Conservation (phyloP, 345 rosid species). For the Rhizophora mangle region DNA sequence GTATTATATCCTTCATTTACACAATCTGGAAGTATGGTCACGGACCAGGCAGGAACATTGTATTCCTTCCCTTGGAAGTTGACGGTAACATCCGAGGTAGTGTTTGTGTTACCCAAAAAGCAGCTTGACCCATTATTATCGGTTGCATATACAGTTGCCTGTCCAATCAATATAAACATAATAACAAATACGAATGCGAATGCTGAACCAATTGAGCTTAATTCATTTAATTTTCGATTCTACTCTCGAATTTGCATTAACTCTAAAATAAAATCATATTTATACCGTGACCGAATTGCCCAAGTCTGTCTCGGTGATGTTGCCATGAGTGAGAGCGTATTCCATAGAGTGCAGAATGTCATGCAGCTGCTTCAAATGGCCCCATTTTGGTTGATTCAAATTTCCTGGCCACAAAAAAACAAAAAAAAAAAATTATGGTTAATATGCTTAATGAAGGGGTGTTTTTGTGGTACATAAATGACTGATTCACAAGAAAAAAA, state of each 20-base stretch:
- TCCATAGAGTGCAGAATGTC: constrained; percentile 51
- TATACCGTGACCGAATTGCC: constrained; percentile 28
- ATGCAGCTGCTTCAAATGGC: constrained; percentile 71
- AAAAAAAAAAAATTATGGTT: not conserved
- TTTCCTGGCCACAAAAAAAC: constrained; percentile 36
- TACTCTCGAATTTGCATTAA: not conserved
- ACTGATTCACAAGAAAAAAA: too few species aligned
- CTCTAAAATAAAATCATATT: not conserved
- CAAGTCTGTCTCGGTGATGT: constrained; percentile 29
- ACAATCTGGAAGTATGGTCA: constrained; percentile 70
- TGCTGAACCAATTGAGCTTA: too few species aligned
- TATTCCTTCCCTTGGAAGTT: constrained; percentile 39
- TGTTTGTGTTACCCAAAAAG: constrained; percentile 52
- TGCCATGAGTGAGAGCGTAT: constrained; percentile 51
- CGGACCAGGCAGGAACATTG: constrained; percentile 66
- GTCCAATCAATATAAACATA: not conserved
- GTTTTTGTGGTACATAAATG: too few species aligned
- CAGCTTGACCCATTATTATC: constrained; percentile 36
- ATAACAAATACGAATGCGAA: too few species aligned
- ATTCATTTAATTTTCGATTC: too few species aligned
- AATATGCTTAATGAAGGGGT: not conserved
- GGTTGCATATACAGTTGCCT: constrained; percentile 51
- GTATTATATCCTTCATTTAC: constrained; percentile 53
- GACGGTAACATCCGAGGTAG: constrained; percentile 37
- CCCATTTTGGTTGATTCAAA: constrained; percentile 77